Evolutionary conservation across 768 basidiomycete genomes (phyloP), one percentile per base, ranked within the genome.

Genomic region (Rhodotorula diobovata): DNA sequence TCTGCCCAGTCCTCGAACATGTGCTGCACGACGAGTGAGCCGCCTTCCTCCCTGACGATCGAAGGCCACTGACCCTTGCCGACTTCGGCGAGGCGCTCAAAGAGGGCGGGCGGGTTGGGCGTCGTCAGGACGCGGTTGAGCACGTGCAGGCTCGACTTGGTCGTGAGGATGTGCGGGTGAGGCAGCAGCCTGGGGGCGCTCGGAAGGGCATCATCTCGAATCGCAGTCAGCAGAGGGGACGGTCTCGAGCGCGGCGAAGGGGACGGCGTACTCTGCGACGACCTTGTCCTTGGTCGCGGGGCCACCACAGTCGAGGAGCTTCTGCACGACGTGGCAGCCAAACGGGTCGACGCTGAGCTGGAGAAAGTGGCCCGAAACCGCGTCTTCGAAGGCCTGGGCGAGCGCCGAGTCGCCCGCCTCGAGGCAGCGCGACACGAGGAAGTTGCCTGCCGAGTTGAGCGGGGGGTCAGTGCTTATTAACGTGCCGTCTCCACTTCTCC

Each of bases 261-360:
- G 30, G 39, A 35, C 11, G 35, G 57, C 69, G 21, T 6, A 71
- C 66, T 70, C 70, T 4, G 71, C 63, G 32, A 74, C 51, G 63
- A 74, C 56, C 23, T 54, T n/a, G 14, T 30, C 39, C 58, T 71
- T 74, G 7, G 67, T 74, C 18, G 11, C 18, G 1, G 12, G 1
- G 39, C 70, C 73, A 16, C 73, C 63, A 35, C 66, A 67, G 48
- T 70, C 70, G 34, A 71, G 64, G 25, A 74, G 45, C 53, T 75
- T 75, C 62, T 75, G 74, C 28, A 72, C 61, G 35, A 68, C 67
- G 32, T 75, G 74, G 56, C 74, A 75, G 3, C 74, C 74, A 51
- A 68, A 75, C 28, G 67, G 57, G 21, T 75, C 74, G 53, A 71
- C 55, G 23, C 60, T 23, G 35, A 75, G 67, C 15, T 35, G 34